A percentile compares a stretch with the other conserved stretches of the same genome.
phyloP scores from a whole-genome alignment of 2,329 filamentous ascomycete species.

The Aspergillus alliaceus region DNA sequence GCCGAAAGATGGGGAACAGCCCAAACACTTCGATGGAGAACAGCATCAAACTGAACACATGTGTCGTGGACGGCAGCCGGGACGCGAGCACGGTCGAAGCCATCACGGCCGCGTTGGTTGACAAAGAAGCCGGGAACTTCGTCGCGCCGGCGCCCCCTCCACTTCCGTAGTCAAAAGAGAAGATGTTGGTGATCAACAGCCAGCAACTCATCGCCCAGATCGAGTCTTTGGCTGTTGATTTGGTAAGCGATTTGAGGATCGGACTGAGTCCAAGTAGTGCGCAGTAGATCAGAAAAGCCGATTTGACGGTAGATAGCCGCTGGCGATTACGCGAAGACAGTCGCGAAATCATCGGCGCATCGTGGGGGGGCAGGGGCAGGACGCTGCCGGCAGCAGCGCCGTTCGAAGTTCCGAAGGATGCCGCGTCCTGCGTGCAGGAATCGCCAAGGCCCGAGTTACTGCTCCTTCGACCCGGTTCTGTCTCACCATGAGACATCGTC shows the following conservation, averaged over 20 bases:
- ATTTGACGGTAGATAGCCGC: slow-evolving; percentile 81
- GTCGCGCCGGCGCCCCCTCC: slow-evolving; percentile 42
- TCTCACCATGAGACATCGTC: slow-evolving; percentile 38
- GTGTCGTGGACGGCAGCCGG: slow-evolving; percentile 81
- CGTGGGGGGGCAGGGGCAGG: slow-evolving; percentile 16
- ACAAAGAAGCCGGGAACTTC: slow-evolving; percentile 64
- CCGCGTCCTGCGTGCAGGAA: slow-evolving; percentile 28
- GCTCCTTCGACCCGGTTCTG: slow-evolving; percentile 30
- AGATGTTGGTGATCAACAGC: slow-evolving; percentile 91
- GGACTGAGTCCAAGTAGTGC: slow-evolving; percentile 88
- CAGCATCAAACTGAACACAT: slow-evolving; percentile 91
- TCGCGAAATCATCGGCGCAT: slow-evolving; percentile 20
- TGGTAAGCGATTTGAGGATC: slow-evolving; percentile 94
- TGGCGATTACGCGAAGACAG: slow-evolving; percentile 60
- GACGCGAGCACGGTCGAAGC: slow-evolving; percentile 91
- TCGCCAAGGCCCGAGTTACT: slow-evolving; percentile 29
- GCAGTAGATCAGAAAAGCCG: slow-evolving; percentile 87
- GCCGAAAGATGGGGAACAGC: slow-evolving; percentile 94
- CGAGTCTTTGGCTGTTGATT: slow-evolving; percentile 86
- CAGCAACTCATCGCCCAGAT: slow-evolving; percentile 98
- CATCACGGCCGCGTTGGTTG: slow-evolving; percentile 95
- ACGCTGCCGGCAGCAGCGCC: slow-evolving; percentile 17
- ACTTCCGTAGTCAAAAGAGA: slow-evolving; percentile 95
- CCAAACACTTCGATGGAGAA: slow-evolving; percentile 98
- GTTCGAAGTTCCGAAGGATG: slow-evolving; percentile 45